Base-by-base conservation (phyloP, 306 rosid species). In the Glycine tomentella region DNA sequence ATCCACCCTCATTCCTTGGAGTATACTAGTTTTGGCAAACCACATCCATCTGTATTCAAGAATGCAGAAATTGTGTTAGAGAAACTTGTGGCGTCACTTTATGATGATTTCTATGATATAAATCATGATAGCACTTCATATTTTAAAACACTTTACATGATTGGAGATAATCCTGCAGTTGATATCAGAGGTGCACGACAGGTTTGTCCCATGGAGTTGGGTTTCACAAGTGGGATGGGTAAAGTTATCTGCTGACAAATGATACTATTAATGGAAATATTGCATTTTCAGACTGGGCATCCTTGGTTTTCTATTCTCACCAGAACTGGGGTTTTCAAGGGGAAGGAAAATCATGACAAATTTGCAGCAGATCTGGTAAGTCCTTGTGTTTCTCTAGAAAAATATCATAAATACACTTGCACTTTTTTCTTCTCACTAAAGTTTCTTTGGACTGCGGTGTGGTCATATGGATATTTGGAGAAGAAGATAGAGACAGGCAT, bases 261-360 rank as follows among this genome's bases (percentile, higher is more conserved):
- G 38, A 65, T 76, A 56, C 48, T 33, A 79, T 17, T 65, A 1
- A 40, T 12, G 81, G 44, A 31, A 65, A 14, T 69, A 56, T 79
- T 82, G 51, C 59, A 52, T 76, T 86, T 36, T 86, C 90, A 95
- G 99, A 88, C 91, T 0, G 99, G 97, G 59, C 88, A 85, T 81
- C 99, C 97, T 77, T 95, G 99, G 99, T 95, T 95, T 90, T 93
- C 97, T 42, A 95, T 95, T 85, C 88, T 95, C 81, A 95, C 97
- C 10, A 90, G 97, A 87, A 92, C 95, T 0, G 99, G 99, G 15
- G 97, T 91, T 80, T 95, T 91, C 83, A 95, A 90, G 90, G 99
- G 94, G 77, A 88, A 85, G 84, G 97, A 80, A 76, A 95, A 90
- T 86, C 95, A 93, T 81, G 80, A 72, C 61, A 63, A 84, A 77